phyloP scores from a whole-genome alignment of 495 filamentous ascomycete species.

The Rusavskia elegans region DNA sequence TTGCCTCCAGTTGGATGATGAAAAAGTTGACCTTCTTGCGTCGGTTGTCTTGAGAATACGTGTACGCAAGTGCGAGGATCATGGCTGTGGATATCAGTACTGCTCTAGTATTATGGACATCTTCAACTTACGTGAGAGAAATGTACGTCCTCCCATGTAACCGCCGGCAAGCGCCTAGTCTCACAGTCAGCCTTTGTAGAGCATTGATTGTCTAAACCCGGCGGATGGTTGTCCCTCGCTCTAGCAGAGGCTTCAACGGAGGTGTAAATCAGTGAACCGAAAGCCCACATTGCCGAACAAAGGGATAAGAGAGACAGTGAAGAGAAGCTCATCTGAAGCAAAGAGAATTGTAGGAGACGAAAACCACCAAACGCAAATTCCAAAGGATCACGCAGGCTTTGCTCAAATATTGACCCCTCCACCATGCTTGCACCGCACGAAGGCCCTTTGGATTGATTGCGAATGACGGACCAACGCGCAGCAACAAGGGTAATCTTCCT shows the following conservation, averaged over 20 bases:
- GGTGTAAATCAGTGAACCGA: too few species aligned
- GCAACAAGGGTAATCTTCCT: conserved; percentile 88
- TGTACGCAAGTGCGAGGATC: conserved; percentile 65
- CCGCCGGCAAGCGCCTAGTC: conserved; percentile 33
- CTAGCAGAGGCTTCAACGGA: too few species aligned
- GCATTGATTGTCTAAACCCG: background rate
- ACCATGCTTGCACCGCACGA: conserved; percentile 72
- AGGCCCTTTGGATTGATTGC: conserved; percentile 55
- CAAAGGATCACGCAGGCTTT: conserved; percentile 45
- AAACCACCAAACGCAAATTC: conserved; percentile 56
- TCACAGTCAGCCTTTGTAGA: conserved; percentile 18
- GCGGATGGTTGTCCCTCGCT: background rate
- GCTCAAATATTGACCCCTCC: conserved; percentile 68
- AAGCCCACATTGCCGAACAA: too few species aligned
- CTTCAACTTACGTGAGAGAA: conserved; percentile 34
- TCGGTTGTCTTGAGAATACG: conserved; percentile 65
- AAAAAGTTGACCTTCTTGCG: conserved; percentile 53
- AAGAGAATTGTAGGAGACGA: conserved; percentile 79
- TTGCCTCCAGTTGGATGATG: conserved; percentile 60
- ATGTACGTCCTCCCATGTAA: conserved; percentile 32
- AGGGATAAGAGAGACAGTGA: background rate
- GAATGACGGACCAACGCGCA: conserved; percentile 58
- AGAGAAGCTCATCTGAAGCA: background rate
- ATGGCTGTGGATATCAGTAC: conserved; percentile 39
- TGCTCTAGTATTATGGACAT: conserved; percentile 2